Evolutionary conservation across 2,329 filamentous ascomycete genomes (phyloP).

Genomic region (Trichoderma endophyticum): DNA sequence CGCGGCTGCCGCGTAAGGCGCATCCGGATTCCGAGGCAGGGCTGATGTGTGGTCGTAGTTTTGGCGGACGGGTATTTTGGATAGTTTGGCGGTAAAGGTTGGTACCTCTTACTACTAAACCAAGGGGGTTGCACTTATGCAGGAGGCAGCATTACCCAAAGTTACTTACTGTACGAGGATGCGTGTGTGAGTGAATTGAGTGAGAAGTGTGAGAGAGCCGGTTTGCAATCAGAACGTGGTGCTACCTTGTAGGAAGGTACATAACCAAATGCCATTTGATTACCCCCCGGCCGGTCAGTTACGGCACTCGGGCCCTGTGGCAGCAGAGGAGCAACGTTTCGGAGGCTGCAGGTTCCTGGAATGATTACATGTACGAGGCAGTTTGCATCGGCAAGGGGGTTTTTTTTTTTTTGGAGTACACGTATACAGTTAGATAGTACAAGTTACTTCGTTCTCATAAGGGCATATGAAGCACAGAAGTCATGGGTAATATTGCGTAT

Average conservation of each 20-base stretch:
- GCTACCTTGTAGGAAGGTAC: neutral
- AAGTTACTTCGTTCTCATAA: neutral
- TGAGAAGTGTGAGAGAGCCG: neutral
- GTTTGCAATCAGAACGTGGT: neutral
- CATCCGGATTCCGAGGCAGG: conserved; percentile 13
- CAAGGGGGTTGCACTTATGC: neutral
- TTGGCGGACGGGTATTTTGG: neutral
- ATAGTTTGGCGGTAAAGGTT: neutral
- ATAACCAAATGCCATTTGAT: neutral
- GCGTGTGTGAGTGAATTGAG: neutral
- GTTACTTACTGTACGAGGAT: neutral
- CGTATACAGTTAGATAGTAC: neutral
- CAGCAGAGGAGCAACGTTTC: neutral
- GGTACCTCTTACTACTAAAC: neutral
- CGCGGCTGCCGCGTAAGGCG: conserved; percentile 12
- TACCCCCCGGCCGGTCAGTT: neutral
- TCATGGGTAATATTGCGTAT: too few relatives aligned
- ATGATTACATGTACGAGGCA: neutral
- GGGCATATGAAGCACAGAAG: neutral
- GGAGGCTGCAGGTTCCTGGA: neutral
- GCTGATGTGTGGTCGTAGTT: neutral
- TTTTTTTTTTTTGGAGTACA: neutral
- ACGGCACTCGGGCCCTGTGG: neutral
- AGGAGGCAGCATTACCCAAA: neutral
- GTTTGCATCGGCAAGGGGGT: neutral